Conservation (phyloP, 1,284 basidiomycete genomes). For the Hemileia vastatrix region DNA sequence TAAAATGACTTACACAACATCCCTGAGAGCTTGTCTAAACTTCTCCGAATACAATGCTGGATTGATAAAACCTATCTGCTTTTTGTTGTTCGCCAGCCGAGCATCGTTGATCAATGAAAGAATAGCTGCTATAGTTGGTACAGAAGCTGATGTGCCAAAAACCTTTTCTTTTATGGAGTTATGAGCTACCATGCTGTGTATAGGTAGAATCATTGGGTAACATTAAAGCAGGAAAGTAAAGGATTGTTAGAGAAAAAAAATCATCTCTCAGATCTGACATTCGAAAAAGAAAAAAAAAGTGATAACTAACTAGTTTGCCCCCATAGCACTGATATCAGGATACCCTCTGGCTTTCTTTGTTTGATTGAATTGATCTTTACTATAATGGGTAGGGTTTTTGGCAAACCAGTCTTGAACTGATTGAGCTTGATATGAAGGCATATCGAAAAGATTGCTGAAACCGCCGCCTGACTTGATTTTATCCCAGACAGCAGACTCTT, state of each 20-base stretch:
- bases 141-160: slow-evolving; percentile 39
- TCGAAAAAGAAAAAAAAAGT: no score
- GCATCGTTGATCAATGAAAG: slow-evolving; percentile 58
- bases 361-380: slow-evolving; percentile 50
- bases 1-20: no score
- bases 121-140: slow-evolving; percentile 49
- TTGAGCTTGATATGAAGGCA: slow-evolving; percentile 52
- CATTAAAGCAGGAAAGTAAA: no score
- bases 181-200: slow-evolving; percentile 44
- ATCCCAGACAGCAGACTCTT: slow-evolving; percentile 47
- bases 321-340: slow-evolving; percentile 43
- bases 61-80: slow-evolving; percentile 55
- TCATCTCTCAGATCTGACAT: no score
- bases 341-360: slow-evolving; percentile 48
- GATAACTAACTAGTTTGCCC: slow-evolving; percentile 50
- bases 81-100: slow-evolving; percentile 48
- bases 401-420: slow-evolving; percentile 47
- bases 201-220: no score
- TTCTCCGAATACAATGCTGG: slow-evolving; percentile 52
- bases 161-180: slow-evolving; percentile 36
- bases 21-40: no score
- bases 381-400: slow-evolving; percentile 45
- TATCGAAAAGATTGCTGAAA: slow-evolving; percentile 56
- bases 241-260: no score
- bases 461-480: slow-evolving; percentile 58